Percentiles rank a stretch among this genome's conserved stretches.
These are phyloP conservation scores for Nakataea oryzae DNA, from an alignment of 2,329 filamentous ascomycete genomes.

Conservation along the genomic window DNA sequence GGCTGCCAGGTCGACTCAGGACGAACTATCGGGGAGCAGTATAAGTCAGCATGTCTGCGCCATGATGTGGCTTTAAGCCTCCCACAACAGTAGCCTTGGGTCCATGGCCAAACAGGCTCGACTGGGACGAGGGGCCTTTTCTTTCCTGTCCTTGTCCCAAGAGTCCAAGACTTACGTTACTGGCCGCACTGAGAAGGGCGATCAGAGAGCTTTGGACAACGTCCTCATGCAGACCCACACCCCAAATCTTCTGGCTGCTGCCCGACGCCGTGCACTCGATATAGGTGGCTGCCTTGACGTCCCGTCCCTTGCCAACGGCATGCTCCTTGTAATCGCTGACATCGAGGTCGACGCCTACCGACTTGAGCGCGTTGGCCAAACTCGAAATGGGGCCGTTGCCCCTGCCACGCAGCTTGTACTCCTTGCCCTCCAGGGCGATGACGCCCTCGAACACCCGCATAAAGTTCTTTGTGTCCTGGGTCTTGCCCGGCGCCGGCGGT, in stretches of 20 bases:
- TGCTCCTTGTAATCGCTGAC: conserved; percentile 96
- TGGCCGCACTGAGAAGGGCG: conserved; percentile 75
- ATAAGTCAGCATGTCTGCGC: neutral
- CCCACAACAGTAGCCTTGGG: neutral
- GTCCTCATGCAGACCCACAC: conserved; percentile 85
- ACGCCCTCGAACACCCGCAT: conserved; percentile 78
- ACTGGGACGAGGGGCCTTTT: neutral
- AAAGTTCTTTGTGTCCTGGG: conserved; percentile 66
- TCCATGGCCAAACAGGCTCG: neutral
- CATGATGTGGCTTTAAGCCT: neutral
- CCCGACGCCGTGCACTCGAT: conserved; percentile 73
- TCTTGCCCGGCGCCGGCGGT: conserved; percentile 57
- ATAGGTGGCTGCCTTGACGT: conserved; percentile 90
- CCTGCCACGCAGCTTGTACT: conserved; percentile 67
- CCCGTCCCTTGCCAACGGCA: conserved; percentile 68
- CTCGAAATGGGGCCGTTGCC: conserved; percentile 89
- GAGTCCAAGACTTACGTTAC: conserved; percentile 60
- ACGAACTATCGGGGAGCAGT: conserved; percentile 48
- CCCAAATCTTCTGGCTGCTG: conserved; percentile 69
- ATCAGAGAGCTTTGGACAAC: conserved; percentile 83
- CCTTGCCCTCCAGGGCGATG: conserved; percentile 68
- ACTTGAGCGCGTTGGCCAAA: conserved; percentile 69
- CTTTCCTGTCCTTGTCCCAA: neutral
- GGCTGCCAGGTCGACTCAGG: conserved; percentile 57
- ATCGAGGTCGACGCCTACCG: conserved; percentile 76